Conservation (phyloP, 768 basidiomycete species). For the Tephrocybe sp. region DNA sequence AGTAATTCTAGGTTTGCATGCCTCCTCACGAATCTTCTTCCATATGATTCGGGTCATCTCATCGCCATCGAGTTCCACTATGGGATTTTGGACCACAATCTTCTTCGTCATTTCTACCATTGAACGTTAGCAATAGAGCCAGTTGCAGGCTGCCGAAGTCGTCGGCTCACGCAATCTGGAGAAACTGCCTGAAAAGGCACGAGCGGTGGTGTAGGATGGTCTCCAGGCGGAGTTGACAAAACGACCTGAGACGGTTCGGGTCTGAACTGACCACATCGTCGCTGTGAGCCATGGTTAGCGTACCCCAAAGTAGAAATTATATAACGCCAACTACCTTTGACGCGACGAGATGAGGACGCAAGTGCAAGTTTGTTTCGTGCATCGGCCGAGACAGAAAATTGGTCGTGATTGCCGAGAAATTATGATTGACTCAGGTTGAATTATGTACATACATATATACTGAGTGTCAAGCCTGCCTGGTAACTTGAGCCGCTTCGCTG, state of each 20-base stretch:
- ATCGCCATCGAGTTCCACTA: conserved; percentile 95
- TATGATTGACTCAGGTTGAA: too few species aligned
- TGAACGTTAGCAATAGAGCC: conserved; percentile 4
- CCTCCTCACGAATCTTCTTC: conserved; percentile 97
- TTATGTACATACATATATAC: too few species aligned
- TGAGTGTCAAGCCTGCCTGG: too few species aligned
- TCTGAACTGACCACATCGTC: conserved; percentile 18
- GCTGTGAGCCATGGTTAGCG: conserved; percentile 2
- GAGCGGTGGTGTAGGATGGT: conserved; percentile 13
- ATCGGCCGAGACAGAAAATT: too few species aligned
- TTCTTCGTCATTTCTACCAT: conserved; percentile 42
- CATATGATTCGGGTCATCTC: conserved; percentile 99
- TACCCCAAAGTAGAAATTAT: too few species aligned
- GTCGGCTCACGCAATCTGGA: conserved; percentile 21
- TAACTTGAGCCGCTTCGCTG: too few species aligned
- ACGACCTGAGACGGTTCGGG: conserved; percentile 17
- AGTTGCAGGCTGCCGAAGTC: conserved; percentile 11
- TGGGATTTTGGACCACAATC: conserved; percentile 83
- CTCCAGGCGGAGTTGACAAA: conserved; percentile 8
- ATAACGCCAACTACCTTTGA: too few species aligned
- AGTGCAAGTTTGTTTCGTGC: too few species aligned
- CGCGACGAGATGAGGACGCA: too few species aligned
- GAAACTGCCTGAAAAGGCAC: conserved; percentile 19
- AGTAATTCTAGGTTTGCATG: conserved; percentile 32
- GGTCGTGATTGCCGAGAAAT: too few species aligned